These are phyloP conservation scores for Ilex paraguariensis DNA, from an alignment of 305 asterid genomes.

Conservation along the genomic window DNA sequence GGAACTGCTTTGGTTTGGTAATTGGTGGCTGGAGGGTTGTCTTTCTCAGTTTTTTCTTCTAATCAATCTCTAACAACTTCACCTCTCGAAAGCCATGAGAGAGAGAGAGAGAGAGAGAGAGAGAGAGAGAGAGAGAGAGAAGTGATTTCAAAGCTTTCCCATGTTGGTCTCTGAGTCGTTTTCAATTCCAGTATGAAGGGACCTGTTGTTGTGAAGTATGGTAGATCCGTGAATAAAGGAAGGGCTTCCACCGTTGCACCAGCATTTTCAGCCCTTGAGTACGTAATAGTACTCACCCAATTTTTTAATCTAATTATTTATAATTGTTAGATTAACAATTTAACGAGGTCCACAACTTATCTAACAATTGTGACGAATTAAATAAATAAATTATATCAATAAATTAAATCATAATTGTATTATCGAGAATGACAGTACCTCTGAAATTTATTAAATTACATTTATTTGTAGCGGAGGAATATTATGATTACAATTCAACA, in stretches of 20 bases:
- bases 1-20: conserved; percentile 13
- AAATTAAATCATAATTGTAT: no score
- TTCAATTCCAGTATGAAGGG: not conserved
- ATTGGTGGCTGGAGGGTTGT: conserved; percentile 43
- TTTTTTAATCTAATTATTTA: no score
- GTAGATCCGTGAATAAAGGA: not conserved
- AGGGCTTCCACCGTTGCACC: not conserved
- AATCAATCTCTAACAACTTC: conserved; percentile 33
- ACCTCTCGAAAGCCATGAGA: conserved; percentile 3
- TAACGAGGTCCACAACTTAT: no score
- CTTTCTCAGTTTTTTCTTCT: conserved; percentile 32
- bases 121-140: conserved; percentile 15
- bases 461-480: no score
- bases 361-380: no score
- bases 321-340: no score
- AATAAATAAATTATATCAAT: no score
- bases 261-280: no score
- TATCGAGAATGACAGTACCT: no score
- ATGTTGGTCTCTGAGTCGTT: conserved; percentile 1
- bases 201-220: not conserved
- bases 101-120: conserved; percentile 17
- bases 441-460: no score
- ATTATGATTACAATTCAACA: no score
- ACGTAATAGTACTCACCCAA: no score
- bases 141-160: conserved; percentile 20